Base-by-base conservation (phyloP, 1,284 basidiomycete genomes). In the Microbotryomycetes sp. region DNA sequence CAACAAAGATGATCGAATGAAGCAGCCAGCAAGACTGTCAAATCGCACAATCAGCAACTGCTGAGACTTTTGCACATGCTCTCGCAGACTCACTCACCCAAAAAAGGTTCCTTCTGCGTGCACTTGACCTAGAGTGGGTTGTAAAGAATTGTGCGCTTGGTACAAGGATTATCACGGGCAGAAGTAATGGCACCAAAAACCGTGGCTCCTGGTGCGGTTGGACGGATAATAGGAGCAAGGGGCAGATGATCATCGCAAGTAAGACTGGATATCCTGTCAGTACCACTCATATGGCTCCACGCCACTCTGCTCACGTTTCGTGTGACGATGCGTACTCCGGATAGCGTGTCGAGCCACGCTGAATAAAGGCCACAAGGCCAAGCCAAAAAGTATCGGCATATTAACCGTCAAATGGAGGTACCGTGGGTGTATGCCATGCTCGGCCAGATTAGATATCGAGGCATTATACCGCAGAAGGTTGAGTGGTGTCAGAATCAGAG, bases 141-240 rank as follows among this genome's bases (percentile, higher is more conserved):
- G 11, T 23, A 28, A 59, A 27, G 23, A 59, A 30, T 3, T 52
- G 3, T 0, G 62, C 24, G 16, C n/a, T 28, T 0, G 66, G 60
- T 4, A 61, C 49, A 18, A 70, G 54, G 2, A 66, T 45, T 11
- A 27, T 49, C 21, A 70, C n/a, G 0, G 75, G 75, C 3, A 74
- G 52, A 23, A 71, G 45, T 21, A 76, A 67, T 0, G 75, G 70
- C 0, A 76, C 57, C 5, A 76, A 67, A 57, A 76, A 76, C 15
- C 75, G 71, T 11, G 75, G 71, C 56, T 76, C 75, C 58, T 76
- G 75, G 48, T 76, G 75, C 1, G 75, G 74, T 16, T 71, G 71
- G 24, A 73, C 55, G 9, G 75, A 75, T 3, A 76, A 70, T 18
- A 71, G 26, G 1, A 50, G 26, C 15, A 52, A 29, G 0, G 65